Base-by-base conservation (phyloP, 2,329 filamentous ascomycete species). In the Diaporthe citri region DNA sequence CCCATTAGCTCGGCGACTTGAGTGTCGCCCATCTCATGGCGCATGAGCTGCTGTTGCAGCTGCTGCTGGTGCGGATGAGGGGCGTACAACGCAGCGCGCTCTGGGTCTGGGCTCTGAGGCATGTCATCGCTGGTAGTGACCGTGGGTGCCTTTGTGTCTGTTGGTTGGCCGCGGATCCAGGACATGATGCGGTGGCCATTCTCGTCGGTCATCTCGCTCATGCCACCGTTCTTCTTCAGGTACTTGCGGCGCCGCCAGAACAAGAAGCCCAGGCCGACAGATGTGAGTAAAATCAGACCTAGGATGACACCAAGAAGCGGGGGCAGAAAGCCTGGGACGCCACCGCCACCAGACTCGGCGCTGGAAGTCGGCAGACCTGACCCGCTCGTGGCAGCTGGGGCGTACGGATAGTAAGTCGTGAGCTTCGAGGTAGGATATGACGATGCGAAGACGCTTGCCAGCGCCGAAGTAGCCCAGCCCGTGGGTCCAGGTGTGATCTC, bases 291-390 rank as follows among this genome's bases (percentile, higher is more conserved):
- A 59, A 92, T 86, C 2, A 91, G 83, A 4, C 90, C 91, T 2
- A 92, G 85, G 6, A 93, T 87, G 5, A 92, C 90, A 22, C 91
- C 91, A 0, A 93, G 82, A 2, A 93, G 88, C 0, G 92, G 91
- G 0, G 87, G 88, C 1, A 93, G 87, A 86, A 90, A 93, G 7
- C 82, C 82, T 0, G 91, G 90, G 4, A 90, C 86, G 28, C 86
- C 81, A 31, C 86, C 82, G 20, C 81, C 83, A 2, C 82, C 80
- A 8, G 78, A 78, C 12, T 77, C 75, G 9, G 79, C 71, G 10
- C 57, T 77, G 9, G 72, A 10, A 13, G 74, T 71, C 4, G 67
- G 22, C 51, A 62, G 60, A 79, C 76, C 67, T 64, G 79, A 78
- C 59, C 81, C 78, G 25, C 82, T 81, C 52, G 78, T 78, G 64